Conservation (phyloP, 331 rosid genomes). For the Pyracantha coccinea region DNA sequence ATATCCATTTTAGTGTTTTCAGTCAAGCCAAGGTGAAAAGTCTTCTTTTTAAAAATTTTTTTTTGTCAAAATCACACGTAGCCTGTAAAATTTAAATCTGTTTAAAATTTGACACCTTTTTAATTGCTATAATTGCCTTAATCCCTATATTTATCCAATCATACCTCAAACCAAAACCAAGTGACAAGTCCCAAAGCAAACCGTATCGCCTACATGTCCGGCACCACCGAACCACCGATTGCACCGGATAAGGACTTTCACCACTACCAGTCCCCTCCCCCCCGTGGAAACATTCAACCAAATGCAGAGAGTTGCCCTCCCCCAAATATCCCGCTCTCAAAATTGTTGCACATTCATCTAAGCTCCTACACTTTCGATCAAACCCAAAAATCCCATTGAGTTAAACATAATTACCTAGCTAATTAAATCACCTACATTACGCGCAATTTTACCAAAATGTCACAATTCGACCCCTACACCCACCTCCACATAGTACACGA, state of each 20-base stretch:
- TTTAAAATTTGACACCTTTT: too few species aligned
- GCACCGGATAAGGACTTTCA: background rate
- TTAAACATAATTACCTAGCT: background rate
- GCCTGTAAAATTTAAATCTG: too few species aligned
- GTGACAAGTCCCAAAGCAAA: background rate
- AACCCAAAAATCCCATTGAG: background rate
- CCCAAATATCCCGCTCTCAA: too few species aligned
- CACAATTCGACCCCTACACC: constrained; percentile 36
- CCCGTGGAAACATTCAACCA: background rate
- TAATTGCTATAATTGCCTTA: too few species aligned
- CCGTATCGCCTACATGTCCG: background rate
- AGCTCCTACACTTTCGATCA: background rate
- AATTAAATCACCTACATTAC: background rate
- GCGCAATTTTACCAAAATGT: constrained; percentile 15
- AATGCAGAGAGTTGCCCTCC: background rate
- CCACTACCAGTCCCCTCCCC: too few species aligned
- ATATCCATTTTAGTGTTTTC: too few species aligned
- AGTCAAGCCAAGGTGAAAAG: too few species aligned
- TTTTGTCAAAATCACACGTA: too few species aligned
- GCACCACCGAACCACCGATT: background rate
- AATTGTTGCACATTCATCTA: too few species aligned
- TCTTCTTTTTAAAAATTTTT: too few species aligned
- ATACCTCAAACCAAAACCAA: background rate
- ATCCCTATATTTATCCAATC: too few species aligned
- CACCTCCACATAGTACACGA: constrained; percentile 24